Base-by-base conservation (phyloP, 1,284 basidiomycete species). In the Fistulinella cinereoalba region DNA sequence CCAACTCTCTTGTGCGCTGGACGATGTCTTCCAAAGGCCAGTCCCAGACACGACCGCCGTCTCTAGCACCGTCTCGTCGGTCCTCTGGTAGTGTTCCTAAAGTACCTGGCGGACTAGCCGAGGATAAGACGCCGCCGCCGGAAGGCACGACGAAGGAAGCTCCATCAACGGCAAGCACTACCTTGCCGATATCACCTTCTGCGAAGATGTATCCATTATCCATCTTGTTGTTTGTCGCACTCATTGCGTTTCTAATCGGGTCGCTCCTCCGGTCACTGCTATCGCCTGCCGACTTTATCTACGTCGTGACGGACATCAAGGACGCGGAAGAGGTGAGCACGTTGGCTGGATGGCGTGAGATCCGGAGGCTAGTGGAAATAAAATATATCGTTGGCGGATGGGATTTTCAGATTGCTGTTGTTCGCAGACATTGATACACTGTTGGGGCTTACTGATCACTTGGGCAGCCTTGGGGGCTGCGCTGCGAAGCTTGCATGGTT, bases 231-330 rank as follows among this genome's bases (percentile, higher is more conserved):
- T 72, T 95, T 47, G 80, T 88, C 15, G 92, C 85, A 37, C 65
- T 98, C 52, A 88, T 96, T 52, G 88, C 90, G 29, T 95, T 98
- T 68, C 72, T 99, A 53, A 75, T 97, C 52, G 96, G 96, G 29
- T 95, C 91, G 11, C 73, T 99, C 41, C 68, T 96, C 51, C 80
- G 96, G 47, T 92, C 90, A 8, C 73, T 97, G 51, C 70, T 97
- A 32, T 85, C 86, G 8, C 88, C 93, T 11, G 85, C 88, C n/a
- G 95, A 97, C 67, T 98, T 95, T 71, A 83, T 96, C 44, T 88
- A 88, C 66, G 77, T 91, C 41, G 81, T 81, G 50, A 72, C 71
- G 43, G 81, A 81, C 52, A 57, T 76, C 53, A 61, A 66, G 56
- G 79, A 80, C 47, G 74, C 69, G 41, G 77, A 75, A 62, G 74